phyloP scores from a whole-genome alignment of 2,329 filamentous ascomycete genomes.

The Beauveria asiatica region DNA sequence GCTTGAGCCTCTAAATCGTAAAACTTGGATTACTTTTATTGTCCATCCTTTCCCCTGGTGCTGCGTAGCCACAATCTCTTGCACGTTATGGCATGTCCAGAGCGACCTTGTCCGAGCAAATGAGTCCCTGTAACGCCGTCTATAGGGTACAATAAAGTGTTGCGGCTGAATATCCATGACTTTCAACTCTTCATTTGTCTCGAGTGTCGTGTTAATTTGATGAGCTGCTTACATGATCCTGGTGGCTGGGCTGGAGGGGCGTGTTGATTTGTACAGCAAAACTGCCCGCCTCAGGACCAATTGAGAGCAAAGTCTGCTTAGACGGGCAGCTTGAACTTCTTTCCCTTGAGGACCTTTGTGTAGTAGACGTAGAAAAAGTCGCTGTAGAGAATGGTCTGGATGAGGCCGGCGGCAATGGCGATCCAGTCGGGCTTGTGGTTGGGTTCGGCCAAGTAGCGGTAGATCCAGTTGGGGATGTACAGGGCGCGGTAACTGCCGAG shows the following conservation, averaged over 20 bases:
- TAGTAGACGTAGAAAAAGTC: constrained; percentile 99
- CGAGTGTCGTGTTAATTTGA: constrained; percentile 1
- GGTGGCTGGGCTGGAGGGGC: not conserved
- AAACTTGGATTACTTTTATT: constrained; percentile 1
- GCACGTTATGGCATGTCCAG: constrained; percentile 1
- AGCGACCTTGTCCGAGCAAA: constrained; percentile 3
- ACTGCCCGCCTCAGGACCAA: not conserved
- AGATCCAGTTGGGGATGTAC: constrained; percentile 99
- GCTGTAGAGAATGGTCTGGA: constrained; percentile 93
- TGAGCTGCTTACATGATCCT: not conserved
- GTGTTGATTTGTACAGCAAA: not conserved
- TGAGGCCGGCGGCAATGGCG: constrained; percentile 75
- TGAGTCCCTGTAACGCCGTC: constrained; percentile 9
- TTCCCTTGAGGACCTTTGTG: constrained; percentile 84
- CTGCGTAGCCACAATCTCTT: not conserved
- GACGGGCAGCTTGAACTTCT: constrained; percentile 80
- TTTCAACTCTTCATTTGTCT: not conserved
- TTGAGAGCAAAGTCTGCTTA: constrained; percentile 31
- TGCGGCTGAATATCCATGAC: not conserved
- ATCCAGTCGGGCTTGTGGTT: constrained; percentile 74
- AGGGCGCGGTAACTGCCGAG: constrained; percentile 84
- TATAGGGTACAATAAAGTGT: constrained; percentile 2
- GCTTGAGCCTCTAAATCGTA: constrained; percentile 3
- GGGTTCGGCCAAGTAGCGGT: constrained; percentile 69
- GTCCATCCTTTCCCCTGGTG: not conserved